A percentile compares a stretch with the other conserved stretches of the same genome.
These are phyloP conservation scores for Cyclotella choctawhatcheeana DNA, from an alignment of 108 stramenopile species.

Conservation along the genomic window DNA sequence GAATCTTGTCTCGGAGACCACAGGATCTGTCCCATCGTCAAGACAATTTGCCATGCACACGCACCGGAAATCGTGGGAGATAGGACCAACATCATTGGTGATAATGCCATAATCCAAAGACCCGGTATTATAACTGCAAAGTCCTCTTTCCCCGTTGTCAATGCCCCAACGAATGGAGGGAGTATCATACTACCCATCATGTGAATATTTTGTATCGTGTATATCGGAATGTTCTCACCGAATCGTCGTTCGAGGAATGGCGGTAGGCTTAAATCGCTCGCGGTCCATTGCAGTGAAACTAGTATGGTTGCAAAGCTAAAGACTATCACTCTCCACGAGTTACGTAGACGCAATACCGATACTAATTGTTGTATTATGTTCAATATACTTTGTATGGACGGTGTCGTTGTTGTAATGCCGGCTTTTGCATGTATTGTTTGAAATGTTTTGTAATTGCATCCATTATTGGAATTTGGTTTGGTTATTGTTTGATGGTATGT, in stretches of 20 bases:
- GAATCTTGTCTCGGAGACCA: conserved; percentile 46
- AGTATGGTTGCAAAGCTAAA: conserved; percentile 13
- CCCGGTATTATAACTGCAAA: conserved; percentile 22
- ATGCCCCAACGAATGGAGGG: conserved; percentile 46
- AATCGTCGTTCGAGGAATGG: conserved; percentile 18
- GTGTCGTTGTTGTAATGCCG: not conserved
- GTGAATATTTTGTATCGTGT: conserved; percentile 30
- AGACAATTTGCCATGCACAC: conserved; percentile 45
- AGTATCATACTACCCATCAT: conserved; percentile 28
- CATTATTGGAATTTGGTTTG: not conserved
- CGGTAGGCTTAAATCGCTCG: conserved; percentile 6
- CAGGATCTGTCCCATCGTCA: conserved; percentile 51
- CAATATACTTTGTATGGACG: not conserved
- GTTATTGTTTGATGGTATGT: conserved; percentile 5
- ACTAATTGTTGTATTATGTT: not conserved
- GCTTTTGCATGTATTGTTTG: not conserved
- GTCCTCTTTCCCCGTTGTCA: conserved; percentile 40
- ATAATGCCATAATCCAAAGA: conserved; percentile 20
- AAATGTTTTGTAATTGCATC: conserved; percentile 8
- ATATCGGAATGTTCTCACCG: too few species aligned
- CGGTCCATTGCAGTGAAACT: conserved; percentile 11
- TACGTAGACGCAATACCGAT: conserved; percentile 5
- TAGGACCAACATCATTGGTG: conserved; percentile 17
- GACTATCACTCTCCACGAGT: conserved; percentile 38
- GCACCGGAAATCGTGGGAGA: conserved; percentile 27